Evolutionary conservation across 345 rosid species (phyloP), one percentile per base, ranked within the genome.

Genomic region (Eucalyptus tenuipes): DNA sequence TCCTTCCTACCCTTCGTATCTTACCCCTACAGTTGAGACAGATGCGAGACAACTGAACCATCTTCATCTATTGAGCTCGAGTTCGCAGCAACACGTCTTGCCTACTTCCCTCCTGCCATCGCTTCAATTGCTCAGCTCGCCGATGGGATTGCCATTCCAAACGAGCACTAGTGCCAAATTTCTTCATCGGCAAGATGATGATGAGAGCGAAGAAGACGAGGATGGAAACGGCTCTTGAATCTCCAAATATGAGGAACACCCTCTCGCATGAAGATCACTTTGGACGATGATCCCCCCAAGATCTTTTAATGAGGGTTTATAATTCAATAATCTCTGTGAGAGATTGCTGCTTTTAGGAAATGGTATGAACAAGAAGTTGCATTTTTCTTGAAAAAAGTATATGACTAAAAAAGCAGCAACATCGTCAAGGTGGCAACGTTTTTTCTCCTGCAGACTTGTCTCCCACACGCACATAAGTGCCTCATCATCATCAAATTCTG

Each of bases 1-100:
- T 66, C 95, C 97, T 55, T 86, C 95, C 6, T 95, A 92, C 88
- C 92, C 94, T 88, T 92, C 96, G 12, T 89, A 91, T 87, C 89
- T 87, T 61, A 87, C 94, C 52, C 88, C 92, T 87, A 66, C 91
- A 48, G 84, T 89, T 8, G 91, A 88, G 75, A 89, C 64, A 29
- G 94, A 92, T 45, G 86, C 91, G 4, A 90, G 92, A 52, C 92
- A 93, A 45, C 88, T 90, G 66, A 92, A 89, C 49, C 92, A 91
- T 84, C 91, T 93, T 71, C 96, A 94, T 66, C 90, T 94, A 42
- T 88, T 93, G 88, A 91, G 90, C 88, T 90, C 94, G 27, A 91
- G 71, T 91, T 91, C 94, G 29, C 93, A 90, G 22, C 92, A 92
- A 52, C 89, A 82, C 49, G 79, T 90, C 29, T 87, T 93, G 55